These are phyloP conservation scores for Rhexocercosporidium sp. DNA, from an alignment of 2,329 filamentous ascomycete genomes.

Conservation along the genomic window DNA sequence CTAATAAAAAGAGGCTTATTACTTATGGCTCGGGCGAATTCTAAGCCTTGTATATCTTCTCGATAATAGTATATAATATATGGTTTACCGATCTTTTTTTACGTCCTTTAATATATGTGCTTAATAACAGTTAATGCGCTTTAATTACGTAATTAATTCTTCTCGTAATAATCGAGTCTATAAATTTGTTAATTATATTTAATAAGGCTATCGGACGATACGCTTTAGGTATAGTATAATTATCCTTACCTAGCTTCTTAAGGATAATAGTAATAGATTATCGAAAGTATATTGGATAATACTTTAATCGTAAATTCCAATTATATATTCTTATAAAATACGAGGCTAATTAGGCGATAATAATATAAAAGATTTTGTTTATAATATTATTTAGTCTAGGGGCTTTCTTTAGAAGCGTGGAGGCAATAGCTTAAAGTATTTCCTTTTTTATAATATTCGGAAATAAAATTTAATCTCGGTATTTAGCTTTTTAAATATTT, in stretches of 20 bases:
- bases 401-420: conserved; percentile 25
- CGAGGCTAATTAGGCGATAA: conserved; percentile 17
- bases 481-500: conserved; percentile 22
- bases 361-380: conserved; percentile 23
- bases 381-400: conserved; percentile 29
- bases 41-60: conserved; percentile 38
- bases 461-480: conserved; percentile 10
- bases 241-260: conserved; percentile 25
- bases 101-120: conserved; percentile 34
- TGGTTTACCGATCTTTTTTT: conserved; percentile 37
- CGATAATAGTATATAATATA: conserved; percentile 38
- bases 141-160: conserved; percentile 19
- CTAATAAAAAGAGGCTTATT: conserved; percentile 41
- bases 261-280: conserved; percentile 26
- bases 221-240: conserved; percentile 20
- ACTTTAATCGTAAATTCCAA: conserved; percentile 20
- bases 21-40: conserved; percentile 29
- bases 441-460: conserved; percentile 27
- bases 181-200: conserved; percentile 23
- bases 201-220: conserved; percentile 24
- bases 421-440: conserved; percentile 20
- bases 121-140: background rate
- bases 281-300: conserved; percentile 24
- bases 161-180: conserved; percentile 18
- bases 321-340: conserved; percentile 29